phyloP scores from a whole-genome alignment of 1,284 basidiomycete genomes.

The Naganishia liquefaciens region DNA sequence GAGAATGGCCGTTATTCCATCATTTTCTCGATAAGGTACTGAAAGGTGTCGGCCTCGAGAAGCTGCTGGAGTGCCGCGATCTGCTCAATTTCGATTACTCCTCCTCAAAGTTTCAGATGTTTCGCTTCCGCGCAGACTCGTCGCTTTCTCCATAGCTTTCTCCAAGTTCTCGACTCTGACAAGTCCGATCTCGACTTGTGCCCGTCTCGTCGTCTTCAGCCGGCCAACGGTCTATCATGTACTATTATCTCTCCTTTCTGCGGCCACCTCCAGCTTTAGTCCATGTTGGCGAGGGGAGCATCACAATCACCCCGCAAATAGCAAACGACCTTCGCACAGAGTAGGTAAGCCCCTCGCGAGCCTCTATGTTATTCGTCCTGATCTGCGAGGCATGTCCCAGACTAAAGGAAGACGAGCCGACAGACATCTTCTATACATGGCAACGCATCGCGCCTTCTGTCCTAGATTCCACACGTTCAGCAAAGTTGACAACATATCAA shows the following conservation, averaged over 20 bases:
- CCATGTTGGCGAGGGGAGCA: conserved; percentile 33
- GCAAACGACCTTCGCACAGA: conserved; percentile 55
- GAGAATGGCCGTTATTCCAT: no score
- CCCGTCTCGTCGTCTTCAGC: background rate
- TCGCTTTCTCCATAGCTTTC: no score
- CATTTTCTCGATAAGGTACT: no score
- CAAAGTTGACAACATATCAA: conserved; percentile 70
- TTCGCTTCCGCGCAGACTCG: no score
- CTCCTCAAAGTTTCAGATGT: no score
- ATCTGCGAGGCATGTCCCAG: background rate
- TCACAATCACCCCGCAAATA: conserved; percentile 52
- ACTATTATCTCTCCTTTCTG: conserved; percentile 55
- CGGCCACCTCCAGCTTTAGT: conserved; percentile 49
- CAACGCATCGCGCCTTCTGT: conserved; percentile 35
- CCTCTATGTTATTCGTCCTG: background rate
- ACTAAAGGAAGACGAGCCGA: conserved; percentile 38
- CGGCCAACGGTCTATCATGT: conserved; percentile 40
- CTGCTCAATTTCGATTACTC: no score
- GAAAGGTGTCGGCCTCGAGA: no score
- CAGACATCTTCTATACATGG: conserved; percentile 47
- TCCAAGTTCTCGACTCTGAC: no score
- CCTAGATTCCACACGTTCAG: conserved; percentile 35
- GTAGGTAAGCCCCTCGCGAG: conserved; percentile 38
- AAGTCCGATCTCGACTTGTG: no score
- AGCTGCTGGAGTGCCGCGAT: no score